phyloP scores from a whole-genome alignment of 2,329 filamentous ascomycete species.

The Trichoderma harzianum region DNA sequence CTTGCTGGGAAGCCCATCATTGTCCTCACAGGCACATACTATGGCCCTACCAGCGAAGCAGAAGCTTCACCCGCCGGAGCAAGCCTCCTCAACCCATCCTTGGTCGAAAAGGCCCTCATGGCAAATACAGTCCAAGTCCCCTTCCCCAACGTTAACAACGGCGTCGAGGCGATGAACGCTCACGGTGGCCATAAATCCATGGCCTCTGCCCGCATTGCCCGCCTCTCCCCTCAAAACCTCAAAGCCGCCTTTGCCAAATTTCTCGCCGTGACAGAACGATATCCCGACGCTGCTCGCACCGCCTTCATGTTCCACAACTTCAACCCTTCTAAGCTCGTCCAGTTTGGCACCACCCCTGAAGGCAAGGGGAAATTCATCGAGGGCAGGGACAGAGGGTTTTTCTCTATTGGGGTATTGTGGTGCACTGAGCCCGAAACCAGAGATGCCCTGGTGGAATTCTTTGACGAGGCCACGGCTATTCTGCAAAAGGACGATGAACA shows the following conservation, averaged over 20 bases:
- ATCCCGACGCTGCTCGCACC: constrained; percentile 21
- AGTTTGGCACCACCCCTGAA: neutral
- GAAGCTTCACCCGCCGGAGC: constrained; percentile 23
- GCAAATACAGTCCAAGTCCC: constrained; percentile 25
- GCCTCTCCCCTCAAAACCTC: constrained; percentile 21
- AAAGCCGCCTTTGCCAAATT: constrained; percentile 25
- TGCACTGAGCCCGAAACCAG: constrained; percentile 20
- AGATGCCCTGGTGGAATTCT: neutral
- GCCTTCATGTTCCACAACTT: constrained; percentile 21
- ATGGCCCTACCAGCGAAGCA: constrained; percentile 26
- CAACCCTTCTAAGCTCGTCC: constrained; percentile 19
- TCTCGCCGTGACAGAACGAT: constrained; percentile 23
- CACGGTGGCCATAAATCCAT: constrained; percentile 33
- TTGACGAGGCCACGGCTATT: constrained; percentile 18
- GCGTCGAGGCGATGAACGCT: constrained; percentile 23
- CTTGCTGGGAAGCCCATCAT: constrained; percentile 30
- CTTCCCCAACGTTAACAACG: constrained; percentile 25
- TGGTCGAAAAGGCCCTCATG: constrained; percentile 23
- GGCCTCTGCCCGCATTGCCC: constrained; percentile 24
- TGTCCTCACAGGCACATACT: constrained; percentile 25
- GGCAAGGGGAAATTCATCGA: constrained; percentile 22
- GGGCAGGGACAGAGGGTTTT: constrained; percentile 22
- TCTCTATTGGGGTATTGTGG: constrained; percentile 16
- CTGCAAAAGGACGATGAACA: constrained; percentile 19
- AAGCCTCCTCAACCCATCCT: constrained; percentile 19